Conservation (phyloP, 768 basidiomycete genomes). For the Phylloporus scabripes region DNA sequence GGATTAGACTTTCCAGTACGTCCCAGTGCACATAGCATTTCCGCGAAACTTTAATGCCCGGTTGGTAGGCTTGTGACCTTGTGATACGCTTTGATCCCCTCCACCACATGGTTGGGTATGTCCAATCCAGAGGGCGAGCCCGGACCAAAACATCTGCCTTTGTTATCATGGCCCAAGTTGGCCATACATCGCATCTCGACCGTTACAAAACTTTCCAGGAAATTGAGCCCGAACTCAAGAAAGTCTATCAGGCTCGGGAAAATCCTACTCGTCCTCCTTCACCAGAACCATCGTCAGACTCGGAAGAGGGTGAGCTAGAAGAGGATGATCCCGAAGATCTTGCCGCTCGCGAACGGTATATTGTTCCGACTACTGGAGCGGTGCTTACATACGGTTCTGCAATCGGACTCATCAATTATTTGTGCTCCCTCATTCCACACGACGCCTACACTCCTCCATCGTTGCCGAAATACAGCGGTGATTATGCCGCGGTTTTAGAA, state of each 20-base stretch:
- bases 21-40: constrained; percentile 2
- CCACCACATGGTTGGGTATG: constrained; percentile 79
- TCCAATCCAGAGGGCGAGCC: constrained; percentile 86
- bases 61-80: constrained; percentile 72
- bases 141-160: constrained; percentile 72
- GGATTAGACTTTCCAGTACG: constrained; percentile 83
- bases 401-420: constrained; percentile 60
- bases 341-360: constrained; percentile 63
- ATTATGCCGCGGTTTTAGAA: constrained; percentile 51
- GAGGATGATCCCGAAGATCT: constrained; percentile 53
- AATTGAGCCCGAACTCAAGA: constrained; percentile 60
- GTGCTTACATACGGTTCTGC: constrained; percentile 75
- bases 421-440: constrained; percentile 73
- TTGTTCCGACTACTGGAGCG: constrained; percentile 68
- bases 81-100: constrained; percentile 82
- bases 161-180: constrained; percentile 72
- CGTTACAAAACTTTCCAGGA: constrained; percentile 55
- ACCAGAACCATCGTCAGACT: constrained; percentile 23
- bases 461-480: constrained; percentile 56
- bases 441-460: constrained; percentile 62
- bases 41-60: background rate
- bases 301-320: constrained; percentile 35
- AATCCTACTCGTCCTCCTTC: constrained; percentile 28
- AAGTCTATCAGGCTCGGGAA: constrained; percentile 52
- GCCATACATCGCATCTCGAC: constrained; percentile 47